Conservation (phyloP, 139 green algal species). For the Trebouxia sp. region DNA sequence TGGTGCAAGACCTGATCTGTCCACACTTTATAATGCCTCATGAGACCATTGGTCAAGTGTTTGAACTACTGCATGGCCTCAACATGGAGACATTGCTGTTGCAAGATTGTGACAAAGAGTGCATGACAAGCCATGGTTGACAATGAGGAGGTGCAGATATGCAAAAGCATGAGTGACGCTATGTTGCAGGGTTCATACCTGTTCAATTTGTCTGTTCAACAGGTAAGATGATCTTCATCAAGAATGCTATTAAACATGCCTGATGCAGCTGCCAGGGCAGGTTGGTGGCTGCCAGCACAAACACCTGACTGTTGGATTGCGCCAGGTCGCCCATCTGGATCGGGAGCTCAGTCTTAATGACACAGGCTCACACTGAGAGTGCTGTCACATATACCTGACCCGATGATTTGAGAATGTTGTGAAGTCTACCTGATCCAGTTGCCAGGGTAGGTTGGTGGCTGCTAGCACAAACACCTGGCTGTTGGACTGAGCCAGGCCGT, state of each 20-base stretch:
- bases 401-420: neutral
- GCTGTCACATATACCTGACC: neutral
- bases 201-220: too few species aligned
- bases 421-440: constrained; percentile 82
- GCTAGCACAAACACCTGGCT: constrained; percentile 91
- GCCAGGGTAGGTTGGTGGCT: constrained; percentile 95
- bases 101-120: too few species aligned
- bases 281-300: constrained; percentile 95
- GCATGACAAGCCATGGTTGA: too few species aligned
- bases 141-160: too few species aligned
- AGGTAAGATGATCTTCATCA: too few species aligned
- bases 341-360: constrained; percentile 93
- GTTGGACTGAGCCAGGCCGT: constrained; percentile 36
- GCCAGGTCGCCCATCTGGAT: constrained; percentile 65
- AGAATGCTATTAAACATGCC: constrained; percentile 40
- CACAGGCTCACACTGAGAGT: neutral
- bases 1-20: too few species aligned
- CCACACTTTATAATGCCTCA: too few species aligned
- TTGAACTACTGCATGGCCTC: too few species aligned
- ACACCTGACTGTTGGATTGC: constrained; percentile 63
- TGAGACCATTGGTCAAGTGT: too few species aligned
- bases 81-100: too few species aligned
- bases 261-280: constrained; percentile 95
- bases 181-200: too few species aligned
- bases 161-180: too few species aligned